Evolutionary conservation across 2,329 filamentous ascomycete genomes (phyloP).

Genomic region (Arthroderma uncinatum): DNA sequence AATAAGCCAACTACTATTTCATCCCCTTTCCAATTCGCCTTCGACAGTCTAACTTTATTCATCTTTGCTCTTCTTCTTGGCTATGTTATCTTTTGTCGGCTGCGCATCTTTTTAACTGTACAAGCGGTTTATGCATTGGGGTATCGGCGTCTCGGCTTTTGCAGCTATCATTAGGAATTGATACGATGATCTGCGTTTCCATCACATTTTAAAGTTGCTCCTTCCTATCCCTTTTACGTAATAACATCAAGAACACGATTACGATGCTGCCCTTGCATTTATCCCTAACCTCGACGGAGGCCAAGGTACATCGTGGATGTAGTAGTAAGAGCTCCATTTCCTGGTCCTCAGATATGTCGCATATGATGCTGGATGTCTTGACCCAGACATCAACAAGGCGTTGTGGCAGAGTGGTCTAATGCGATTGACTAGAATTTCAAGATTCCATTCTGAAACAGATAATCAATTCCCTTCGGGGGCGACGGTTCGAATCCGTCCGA

Average conservation of each 20-base stretch:
- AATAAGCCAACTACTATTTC: neutral
- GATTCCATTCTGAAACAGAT: slow-evolving; percentile 2
- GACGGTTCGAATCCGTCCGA: slow-evolving; percentile 6
- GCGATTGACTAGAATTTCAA: slow-evolving; percentile 6
- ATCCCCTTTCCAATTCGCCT: neutral
- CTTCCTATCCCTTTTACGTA: neutral
- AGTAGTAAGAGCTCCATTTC: no score
- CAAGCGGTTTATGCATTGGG: neutral
- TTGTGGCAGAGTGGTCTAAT: slow-evolving; percentile 9
- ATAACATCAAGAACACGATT: neutral
- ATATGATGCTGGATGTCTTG: no score
- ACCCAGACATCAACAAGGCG: slow-evolving; percentile 5
- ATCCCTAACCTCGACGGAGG: neutral
- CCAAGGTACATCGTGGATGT: no score
- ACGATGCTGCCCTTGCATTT: neutral
- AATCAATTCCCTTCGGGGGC: slow-evolving; percentile 6
- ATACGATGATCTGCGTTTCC: neutral
- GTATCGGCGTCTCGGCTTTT: neutral
- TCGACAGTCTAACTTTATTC: neutral
- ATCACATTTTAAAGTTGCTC: neutral
- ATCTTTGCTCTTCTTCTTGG: neutral
- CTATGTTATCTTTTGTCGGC: neutral
- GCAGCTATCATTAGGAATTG: neutral
- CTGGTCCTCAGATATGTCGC: no score
- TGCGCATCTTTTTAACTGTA: neutral